Evolutionary conservation across 2,329 filamentous ascomycete genomes (phyloP).

Genomic region (Talaromyces piceae): DNA sequence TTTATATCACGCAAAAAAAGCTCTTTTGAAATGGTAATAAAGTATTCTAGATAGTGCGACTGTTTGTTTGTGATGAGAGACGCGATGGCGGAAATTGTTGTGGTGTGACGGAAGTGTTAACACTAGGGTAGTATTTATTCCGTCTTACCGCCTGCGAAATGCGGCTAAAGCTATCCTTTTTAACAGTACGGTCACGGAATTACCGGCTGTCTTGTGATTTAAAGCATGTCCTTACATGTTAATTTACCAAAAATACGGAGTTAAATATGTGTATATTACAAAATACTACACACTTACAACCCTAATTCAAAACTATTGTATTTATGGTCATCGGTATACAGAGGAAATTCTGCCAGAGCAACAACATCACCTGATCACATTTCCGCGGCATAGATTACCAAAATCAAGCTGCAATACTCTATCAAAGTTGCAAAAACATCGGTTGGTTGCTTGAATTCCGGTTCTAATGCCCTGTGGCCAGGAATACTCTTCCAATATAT

Average conservation of each 20-base stretch:
- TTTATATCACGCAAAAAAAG: not conserved
- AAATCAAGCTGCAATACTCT: not conserved
- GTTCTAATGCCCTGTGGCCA: not conserved
- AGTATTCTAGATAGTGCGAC: too few species aligned
- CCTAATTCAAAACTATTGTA: not conserved
- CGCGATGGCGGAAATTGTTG: not conserved
- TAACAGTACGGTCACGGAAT: slow-evolving; percentile 1
- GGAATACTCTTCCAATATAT: too few species aligned
- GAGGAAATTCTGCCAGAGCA: not conserved
- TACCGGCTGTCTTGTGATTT: accelerated
- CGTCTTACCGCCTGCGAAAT: slow-evolving; percentile 1
- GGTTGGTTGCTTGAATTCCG: not conserved
- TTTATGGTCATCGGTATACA: not conserved
- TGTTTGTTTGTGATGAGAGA: not conserved
- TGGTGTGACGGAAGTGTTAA: slow-evolving; percentile 6
- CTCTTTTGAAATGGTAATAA: not conserved
- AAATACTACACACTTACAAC: not conserved
- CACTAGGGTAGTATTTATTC: slow-evolving; percentile 12
- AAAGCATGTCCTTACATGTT: not conserved
- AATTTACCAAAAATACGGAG: not conserved
- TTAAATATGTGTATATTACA: not conserved
- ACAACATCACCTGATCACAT: not conserved
- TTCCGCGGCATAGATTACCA: not conserved
- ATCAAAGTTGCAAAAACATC: not conserved
- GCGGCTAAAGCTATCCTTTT: not conserved